Percentiles rank a stretch among this genome's conserved stretches.
phyloP scores from a whole-genome alignment of 2,329 filamentous ascomycete species.

The Paecilomyces formosus region DNA sequence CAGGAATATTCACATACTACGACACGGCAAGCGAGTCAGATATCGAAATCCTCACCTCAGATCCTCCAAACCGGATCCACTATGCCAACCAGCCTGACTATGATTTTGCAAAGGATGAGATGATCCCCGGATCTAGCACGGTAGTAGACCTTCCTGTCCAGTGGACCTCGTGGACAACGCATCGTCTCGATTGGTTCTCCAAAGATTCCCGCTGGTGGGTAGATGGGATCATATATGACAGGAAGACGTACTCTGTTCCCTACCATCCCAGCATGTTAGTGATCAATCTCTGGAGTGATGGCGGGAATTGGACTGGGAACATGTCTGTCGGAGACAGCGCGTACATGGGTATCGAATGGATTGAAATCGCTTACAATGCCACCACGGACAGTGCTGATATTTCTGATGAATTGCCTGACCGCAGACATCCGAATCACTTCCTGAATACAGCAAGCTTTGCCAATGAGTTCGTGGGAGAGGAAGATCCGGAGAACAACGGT shows the following conservation, averaged over 20 bases:
- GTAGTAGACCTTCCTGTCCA: constrained; percentile 21
- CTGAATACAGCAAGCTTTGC: background rate
- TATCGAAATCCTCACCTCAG: constrained; percentile 46
- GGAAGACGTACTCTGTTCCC: constrained; percentile 30
- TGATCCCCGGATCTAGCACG: constrained; percentile 26
- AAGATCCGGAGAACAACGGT: background rate
- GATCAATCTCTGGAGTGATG: constrained; percentile 38
- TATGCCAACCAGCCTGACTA: constrained; percentile 39
- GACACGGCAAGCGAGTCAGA: constrained; percentile 43
- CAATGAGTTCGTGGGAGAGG: background rate
- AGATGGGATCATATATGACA: constrained; percentile 19
- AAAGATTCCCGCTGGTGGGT: constrained; percentile 30
- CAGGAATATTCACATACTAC: constrained; percentile 45
- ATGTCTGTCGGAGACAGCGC: constrained; percentile 29
- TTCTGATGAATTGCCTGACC: constrained; percentile 2
- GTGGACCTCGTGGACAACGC: constrained; percentile 34
- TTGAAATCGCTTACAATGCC: constrained; percentile 34
- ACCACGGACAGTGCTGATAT: constrained; percentile 10
- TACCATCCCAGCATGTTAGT: constrained; percentile 28
- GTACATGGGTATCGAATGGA: constrained; percentile 33
- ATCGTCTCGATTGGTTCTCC: constrained; percentile 35
- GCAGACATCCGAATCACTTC: constrained; percentile 3
- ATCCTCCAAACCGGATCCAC: constrained; percentile 35
- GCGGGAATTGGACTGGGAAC: constrained; percentile 34
- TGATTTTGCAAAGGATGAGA: constrained; percentile 22